phyloP scores from a whole-genome alignment of 768 basidiomycete genomes.

The Phaffia australis region DNA sequence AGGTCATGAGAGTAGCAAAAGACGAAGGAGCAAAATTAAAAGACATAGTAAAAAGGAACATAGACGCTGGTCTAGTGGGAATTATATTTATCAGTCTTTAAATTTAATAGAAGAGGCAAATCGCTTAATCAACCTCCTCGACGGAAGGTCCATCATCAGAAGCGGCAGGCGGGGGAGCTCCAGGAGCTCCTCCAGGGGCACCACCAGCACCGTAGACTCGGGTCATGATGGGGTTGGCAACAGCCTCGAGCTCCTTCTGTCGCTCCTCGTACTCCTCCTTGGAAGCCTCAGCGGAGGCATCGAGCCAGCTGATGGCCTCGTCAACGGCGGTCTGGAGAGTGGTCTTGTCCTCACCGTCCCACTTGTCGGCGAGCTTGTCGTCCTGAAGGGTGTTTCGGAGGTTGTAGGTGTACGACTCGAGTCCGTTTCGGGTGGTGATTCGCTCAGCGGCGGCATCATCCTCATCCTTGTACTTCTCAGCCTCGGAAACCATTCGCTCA shows the following conservation, averaged over 20 bases:
- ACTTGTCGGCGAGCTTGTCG: slow-evolving; percentile 35
- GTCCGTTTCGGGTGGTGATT: slow-evolving; percentile 65
- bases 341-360: slow-evolving; percentile 37
- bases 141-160: slow-evolving; percentile 66
- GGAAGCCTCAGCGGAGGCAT: slow-evolving; percentile 72
- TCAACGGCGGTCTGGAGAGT: slow-evolving; percentile 71
- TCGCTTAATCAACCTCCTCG: slow-evolving; percentile 58
- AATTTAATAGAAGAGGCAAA: no score
- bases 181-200: slow-evolving; percentile 30
- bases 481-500: slow-evolving; percentile 49
- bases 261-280: slow-evolving; percentile 88
- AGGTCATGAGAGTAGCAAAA: no score
- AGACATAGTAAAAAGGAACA: no score
- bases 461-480: slow-evolving; percentile 59
- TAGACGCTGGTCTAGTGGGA: no score
- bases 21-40: no score
- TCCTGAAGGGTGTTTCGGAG: slow-evolving; percentile 66
- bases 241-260: slow-evolving; percentile 80
- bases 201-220: slow-evolving; percentile 31
- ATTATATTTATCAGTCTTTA: no score
- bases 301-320: slow-evolving; percentile 76
- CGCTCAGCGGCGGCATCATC: slow-evolving; percentile 34
- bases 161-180: slow-evolving; percentile 29
- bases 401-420: slow-evolving; percentile 93
- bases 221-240: slow-evolving; percentile 54